Conservation (phyloP, 2,329 filamentous ascomycete genomes). For the Fusarium tanahbumbuense region DNA sequence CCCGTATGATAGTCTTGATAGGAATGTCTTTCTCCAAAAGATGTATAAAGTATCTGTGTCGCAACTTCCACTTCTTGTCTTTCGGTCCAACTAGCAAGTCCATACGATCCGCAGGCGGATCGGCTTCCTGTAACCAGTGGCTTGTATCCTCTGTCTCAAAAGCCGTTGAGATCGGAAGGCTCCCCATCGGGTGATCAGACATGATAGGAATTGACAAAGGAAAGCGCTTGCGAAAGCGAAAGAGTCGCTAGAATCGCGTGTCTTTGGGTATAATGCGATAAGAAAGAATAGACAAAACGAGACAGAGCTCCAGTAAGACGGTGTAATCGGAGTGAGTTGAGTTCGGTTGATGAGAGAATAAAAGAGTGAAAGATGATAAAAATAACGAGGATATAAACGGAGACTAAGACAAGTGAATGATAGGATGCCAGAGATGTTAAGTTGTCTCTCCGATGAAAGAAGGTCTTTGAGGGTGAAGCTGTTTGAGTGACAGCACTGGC, state of each 20-base stretch:
- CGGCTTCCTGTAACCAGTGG: not conserved
- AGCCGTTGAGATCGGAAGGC: not conserved
- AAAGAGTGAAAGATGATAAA: constrained; percentile 12
- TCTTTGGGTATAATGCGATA: constrained; percentile 12
- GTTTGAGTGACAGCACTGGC: not conserved
- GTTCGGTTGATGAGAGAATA: not conserved
- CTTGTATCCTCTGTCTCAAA: not conserved
- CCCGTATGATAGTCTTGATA: constrained; percentile 49
- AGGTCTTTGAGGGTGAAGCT: not conserved
- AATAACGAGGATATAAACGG: constrained; percentile 2
- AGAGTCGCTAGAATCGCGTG: not conserved
- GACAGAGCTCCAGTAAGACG: not conserved
- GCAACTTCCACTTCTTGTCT: constrained; percentile 40
- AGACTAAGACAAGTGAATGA: not conserved
- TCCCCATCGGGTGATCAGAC: not conserved
- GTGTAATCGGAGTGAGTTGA: not conserved
- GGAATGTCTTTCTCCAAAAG: constrained; percentile 43
- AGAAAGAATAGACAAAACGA: not conserved
- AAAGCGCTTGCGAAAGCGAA: not conserved
- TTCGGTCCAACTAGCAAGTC: constrained; percentile 43
- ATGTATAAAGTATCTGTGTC: constrained; percentile 47
- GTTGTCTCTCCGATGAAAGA: constrained; percentile 4
- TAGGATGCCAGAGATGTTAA: constrained; percentile 18
- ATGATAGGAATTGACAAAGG: not conserved
- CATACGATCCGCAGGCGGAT: constrained; percentile 21